Evolutionary conservation across 768 basidiomycete species (phyloP).

Genomic region (Podaxis rugospora): DNA sequence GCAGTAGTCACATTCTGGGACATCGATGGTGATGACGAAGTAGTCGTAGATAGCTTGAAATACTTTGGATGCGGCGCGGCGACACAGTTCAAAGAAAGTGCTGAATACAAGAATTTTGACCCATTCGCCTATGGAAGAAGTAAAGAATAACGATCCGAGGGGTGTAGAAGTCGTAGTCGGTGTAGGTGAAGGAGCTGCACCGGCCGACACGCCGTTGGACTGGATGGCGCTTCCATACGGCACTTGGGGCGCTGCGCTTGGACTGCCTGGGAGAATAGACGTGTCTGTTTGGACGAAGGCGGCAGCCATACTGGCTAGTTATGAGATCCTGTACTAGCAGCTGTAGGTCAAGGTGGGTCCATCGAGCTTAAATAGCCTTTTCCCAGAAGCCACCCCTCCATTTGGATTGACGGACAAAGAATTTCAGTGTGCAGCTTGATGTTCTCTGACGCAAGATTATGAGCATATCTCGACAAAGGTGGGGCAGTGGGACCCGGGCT

Average conservation of each 20-base stretch:
- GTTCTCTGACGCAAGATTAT: no score
- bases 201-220: not conserved
- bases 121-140: slow-evolving; percentile 59
- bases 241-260: not conserved
- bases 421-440: no score
- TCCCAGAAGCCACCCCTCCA: no score
- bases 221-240: not conserved
- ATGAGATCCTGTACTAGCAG: not conserved
- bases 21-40: slow-evolving; percentile 60
- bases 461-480: no score
- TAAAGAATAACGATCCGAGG: slow-evolving; percentile 43
- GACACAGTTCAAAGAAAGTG: slow-evolving; percentile 52
- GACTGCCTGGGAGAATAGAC: slow-evolving; percentile 13
- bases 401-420: no score
- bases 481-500: no score
- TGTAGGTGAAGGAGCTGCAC: not conserved
- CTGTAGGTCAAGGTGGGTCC: no score
- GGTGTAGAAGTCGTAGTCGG: slow-evolving; percentile 27
- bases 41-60: slow-evolving; percentile 44
- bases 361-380: no score
- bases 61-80: slow-evolving; percentile 37
- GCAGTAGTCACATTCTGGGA: slow-evolving; percentile 53
- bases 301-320: not conserved
- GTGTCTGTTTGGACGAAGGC: slow-evolving; percentile 18
- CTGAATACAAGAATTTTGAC: slow-evolving; percentile 60